Conservation (phyloP, 1,284 basidiomycete genomes). For the Cutaneotrichosporon cutaneum region DNA sequence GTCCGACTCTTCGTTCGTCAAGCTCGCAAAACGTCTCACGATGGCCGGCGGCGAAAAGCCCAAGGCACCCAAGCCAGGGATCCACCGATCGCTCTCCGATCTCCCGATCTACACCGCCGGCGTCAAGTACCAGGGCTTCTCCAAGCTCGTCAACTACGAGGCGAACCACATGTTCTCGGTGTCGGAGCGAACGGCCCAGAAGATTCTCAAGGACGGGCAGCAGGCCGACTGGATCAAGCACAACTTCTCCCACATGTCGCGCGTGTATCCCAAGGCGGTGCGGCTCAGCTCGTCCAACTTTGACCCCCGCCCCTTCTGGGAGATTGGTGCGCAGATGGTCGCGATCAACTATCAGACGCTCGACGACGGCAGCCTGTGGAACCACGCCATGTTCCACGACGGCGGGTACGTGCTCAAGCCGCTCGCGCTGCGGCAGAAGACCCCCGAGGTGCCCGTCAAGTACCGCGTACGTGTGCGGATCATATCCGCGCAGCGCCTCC, state of each 20-base stretch:
- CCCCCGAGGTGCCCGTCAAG: conserved; percentile 62
- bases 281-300: conserved; percentile 85
- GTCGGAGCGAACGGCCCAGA: conserved; percentile 73
- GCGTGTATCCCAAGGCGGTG: conserved; percentile 85
- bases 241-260: conserved; percentile 76
- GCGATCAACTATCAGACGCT: conserved; percentile 98
- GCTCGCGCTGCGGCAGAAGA: conserved; percentile 65
- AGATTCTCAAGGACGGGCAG: conserved; percentile 57
- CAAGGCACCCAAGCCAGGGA: conserved; percentile 45
- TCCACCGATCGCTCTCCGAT: conserved; percentile 70
- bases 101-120: conserved; percentile 93
- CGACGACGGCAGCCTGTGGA: conserved; percentile 65
- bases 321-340: conserved; percentile 86
- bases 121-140: conserved; percentile 89
- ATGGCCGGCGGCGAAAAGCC: conserved; percentile 16
- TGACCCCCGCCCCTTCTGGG: conserved; percentile 86
- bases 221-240: conserved; percentile 79
- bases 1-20: conserved; percentile 44
- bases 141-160: conserved; percentile 83
- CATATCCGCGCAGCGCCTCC: conserved; percentile 92
- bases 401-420: conserved; percentile 93
- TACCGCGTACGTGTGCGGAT: conserved; percentile 58
- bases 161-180: conserved; percentile 90
- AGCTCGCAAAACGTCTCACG: conserved; percentile 38
- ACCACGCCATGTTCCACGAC: conserved; percentile 89